Evolutionary conservation across 306 rosid species (phyloP).

Genomic region (Glycine tomentella): DNA sequence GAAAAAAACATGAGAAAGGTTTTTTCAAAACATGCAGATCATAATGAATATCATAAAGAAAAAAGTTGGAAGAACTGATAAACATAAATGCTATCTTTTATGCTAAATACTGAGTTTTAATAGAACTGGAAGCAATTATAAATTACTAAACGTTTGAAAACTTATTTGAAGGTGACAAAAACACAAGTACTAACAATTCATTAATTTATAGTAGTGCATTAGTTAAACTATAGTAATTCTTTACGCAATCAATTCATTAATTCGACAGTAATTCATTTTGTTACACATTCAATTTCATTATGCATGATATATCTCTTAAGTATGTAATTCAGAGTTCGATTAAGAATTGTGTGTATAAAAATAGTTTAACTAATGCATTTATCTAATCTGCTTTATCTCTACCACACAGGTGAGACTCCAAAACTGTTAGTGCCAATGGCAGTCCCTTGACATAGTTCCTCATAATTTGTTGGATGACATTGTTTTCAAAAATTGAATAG

Average conservation of each 20-base stretch:
- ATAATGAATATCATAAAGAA: background rate
- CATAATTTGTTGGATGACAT: background rate
- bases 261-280: too few species aligned
- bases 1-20: background rate
- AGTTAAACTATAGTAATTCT: too few species aligned
- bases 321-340: too few species aligned
- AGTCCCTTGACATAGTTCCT: background rate
- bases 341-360: too few species aligned
- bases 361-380: background rate
- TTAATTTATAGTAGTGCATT: too few species aligned
- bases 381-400: background rate
- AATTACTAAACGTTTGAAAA: conserved; percentile 6
- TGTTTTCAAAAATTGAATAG: background rate
- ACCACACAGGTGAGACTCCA: background rate
- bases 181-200: background rate
- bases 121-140: background rate
- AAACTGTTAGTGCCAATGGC: background rate
- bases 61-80: conserved; percentile 28
- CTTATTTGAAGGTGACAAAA: background rate
- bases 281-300: too few species aligned
- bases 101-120: background rate
- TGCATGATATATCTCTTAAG: too few species aligned
- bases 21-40: conserved; percentile 15
- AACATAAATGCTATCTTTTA: too few species aligned
- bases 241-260: too few species aligned